phyloP scores from a whole-genome alignment of 352 stramenopile genomes.

The Peronospora tabacina region DNA sequence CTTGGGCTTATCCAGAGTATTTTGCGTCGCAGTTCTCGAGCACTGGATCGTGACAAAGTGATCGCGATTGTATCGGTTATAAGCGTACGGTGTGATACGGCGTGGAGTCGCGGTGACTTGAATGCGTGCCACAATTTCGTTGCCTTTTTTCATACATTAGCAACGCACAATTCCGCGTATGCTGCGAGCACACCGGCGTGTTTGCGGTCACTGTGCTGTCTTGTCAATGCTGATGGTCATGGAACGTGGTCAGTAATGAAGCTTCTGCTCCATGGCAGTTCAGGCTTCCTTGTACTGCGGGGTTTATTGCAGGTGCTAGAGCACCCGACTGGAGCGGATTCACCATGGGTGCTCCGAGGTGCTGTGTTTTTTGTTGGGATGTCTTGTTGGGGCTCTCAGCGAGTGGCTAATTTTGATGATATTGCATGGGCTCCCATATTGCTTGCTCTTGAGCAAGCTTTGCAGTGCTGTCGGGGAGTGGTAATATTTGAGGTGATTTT shows the following conservation, averaged over 20 bases:
- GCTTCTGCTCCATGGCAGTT: slow-evolving; percentile 51
- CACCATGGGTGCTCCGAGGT: slow-evolving; percentile 66
- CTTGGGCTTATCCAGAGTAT: slow-evolving; percentile 69
- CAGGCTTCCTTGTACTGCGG: slow-evolving; percentile 60
- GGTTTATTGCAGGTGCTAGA: slow-evolving; percentile 70
- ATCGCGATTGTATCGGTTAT: slow-evolving; percentile 66
- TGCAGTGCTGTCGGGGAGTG: slow-evolving; percentile 63
- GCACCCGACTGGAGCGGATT: slow-evolving; percentile 38
- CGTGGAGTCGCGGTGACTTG: slow-evolving; percentile 62
- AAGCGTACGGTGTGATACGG: slow-evolving; percentile 55
- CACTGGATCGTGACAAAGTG: slow-evolving; percentile 55
- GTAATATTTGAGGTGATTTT: slow-evolving; percentile 86
- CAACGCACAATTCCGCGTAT: slow-evolving; percentile 48
- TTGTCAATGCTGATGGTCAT: slow-evolving; percentile 79
- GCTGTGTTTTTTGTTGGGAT: slow-evolving; percentile 86
- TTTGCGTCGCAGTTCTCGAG: slow-evolving; percentile 44
- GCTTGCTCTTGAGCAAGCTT: slow-evolving; percentile 47
- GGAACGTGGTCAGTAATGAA: slow-evolving; percentile 83
- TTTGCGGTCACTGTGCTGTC: slow-evolving; percentile 68
- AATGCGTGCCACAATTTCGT: slow-evolving; percentile 67
- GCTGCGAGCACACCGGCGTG: slow-evolving; percentile 52
- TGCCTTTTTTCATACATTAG: slow-evolving; percentile 70
- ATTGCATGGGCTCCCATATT: slow-evolving; percentile 70
- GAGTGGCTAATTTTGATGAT: slow-evolving; percentile 60
- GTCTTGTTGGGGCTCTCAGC: slow-evolving; percentile 84